Conservation (phyloP, 352 stramenopile genomes). For the Globisporangium apiculatum region DNA sequence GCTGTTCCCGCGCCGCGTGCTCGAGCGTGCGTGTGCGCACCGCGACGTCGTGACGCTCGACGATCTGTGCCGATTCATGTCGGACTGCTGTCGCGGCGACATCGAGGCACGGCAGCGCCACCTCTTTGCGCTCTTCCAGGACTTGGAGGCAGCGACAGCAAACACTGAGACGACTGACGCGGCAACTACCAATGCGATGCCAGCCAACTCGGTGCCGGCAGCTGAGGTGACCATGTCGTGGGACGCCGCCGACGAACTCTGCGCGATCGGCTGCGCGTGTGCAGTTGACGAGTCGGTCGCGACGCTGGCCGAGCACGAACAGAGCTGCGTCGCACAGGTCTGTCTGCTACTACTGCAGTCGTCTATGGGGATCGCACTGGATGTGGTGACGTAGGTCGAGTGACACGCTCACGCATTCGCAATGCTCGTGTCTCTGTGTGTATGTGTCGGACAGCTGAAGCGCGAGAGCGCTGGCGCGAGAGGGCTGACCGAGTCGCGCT, state of each 20-base stretch:
- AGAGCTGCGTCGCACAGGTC: slow-evolving; percentile 38
- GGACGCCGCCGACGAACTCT: slow-evolving; percentile 36
- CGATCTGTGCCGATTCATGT: slow-evolving; percentile 78
- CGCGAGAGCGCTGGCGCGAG: not conserved
- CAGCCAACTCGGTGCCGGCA: too few relatives aligned
- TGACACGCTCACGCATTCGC: not conserved
- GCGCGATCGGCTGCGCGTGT: slow-evolving; percentile 23
- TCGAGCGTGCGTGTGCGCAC: slow-evolving; percentile 33
- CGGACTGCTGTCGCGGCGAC: slow-evolving; percentile 60
- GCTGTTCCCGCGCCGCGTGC: slow-evolving; percentile 40
- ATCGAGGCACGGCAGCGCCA: slow-evolving; percentile 27
- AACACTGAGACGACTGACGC: not conserved
- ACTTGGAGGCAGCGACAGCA: slow-evolving; percentile 11
- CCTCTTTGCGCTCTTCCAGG: slow-evolving; percentile 59
- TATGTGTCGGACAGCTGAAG: not conserved
- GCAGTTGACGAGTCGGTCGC: slow-evolving; percentile 10
- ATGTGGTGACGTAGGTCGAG: too few relatives aligned
- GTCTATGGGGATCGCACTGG: too few relatives aligned
- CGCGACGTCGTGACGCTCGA: slow-evolving; percentile 61
- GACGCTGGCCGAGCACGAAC: slow-evolving; percentile 19
- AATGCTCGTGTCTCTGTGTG: not conserved
- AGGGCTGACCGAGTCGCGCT: slow-evolving; percentile 32
- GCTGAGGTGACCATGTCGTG: slow-evolving; percentile 19
- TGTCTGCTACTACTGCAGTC: not conserved
- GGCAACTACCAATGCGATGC: too few relatives aligned